Percentiles rank a stretch among this genome's conserved stretches.
phyloP scores from a whole-genome alignment of 352 stramenopile genomes.

The Bremia lactucae region DNA sequence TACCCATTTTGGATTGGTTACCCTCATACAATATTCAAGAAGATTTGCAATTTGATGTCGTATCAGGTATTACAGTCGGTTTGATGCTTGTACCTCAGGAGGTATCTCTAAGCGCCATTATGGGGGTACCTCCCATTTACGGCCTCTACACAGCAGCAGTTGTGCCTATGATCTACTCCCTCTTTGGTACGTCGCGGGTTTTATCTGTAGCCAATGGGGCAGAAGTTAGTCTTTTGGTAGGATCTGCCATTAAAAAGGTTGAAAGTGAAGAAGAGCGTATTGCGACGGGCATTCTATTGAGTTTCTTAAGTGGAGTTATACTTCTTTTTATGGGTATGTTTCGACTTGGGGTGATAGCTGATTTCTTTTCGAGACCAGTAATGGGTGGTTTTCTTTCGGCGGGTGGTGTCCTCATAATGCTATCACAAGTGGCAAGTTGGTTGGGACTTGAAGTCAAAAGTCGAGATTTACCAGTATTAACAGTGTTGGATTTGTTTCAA shows the following conservation, averaged over 20 bases:
- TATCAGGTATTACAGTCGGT: slow-evolving; percentile 61
- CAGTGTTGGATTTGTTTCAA: slow-evolving; percentile 36
- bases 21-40: slow-evolving; percentile 45
- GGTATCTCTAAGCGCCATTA: slow-evolving; percentile 87
- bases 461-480: slow-evolving; percentile 41
- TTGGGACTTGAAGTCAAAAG: slow-evolving; percentile 40
- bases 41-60: slow-evolving; percentile 58
- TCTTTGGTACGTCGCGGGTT: slow-evolving; percentile 54
- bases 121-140: slow-evolving; percentile 63
- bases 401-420: slow-evolving; percentile 54
- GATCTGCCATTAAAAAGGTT: slow-evolving; percentile 39
- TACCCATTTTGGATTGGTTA: slow-evolving; percentile 69
- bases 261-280: slow-evolving; percentile 48
- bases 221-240: slow-evolving; percentile 54
- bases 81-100: slow-evolving; percentile 89
- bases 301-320: slow-evolving; percentile 50
- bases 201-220: slow-evolving; percentile 57
- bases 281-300: slow-evolving; percentile 54
- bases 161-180: slow-evolving; percentile 57
- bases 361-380: slow-evolving; percentile 62
- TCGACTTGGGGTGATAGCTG: slow-evolving; percentile 46
- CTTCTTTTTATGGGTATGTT: slow-evolving; percentile 49
- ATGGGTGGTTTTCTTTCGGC: slow-evolving; percentile 69
- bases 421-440: slow-evolving; percentile 52
- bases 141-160: slow-evolving; percentile 61